Base-by-base conservation (phyloP, 148 eudicot species). In the Heliamphora exappendiculata region DNA sequence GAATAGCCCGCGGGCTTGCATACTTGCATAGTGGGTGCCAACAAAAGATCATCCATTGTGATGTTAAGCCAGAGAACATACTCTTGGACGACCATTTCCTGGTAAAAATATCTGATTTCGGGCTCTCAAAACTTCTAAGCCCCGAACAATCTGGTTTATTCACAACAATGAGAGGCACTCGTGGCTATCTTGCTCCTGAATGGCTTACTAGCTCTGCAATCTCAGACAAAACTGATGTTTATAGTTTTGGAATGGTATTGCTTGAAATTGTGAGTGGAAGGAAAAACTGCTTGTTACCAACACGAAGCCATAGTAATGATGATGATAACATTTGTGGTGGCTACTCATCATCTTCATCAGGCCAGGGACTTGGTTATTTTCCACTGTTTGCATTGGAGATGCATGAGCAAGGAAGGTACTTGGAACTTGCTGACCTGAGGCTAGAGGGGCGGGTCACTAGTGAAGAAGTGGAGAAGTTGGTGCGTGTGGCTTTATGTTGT, bases 101-200 rank as follows among this genome's bases (percentile, higher is more conserved):
- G 29, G 85, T 91, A 33, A 91, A 91, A 54, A 76, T 93, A 12
- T 91, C 98, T 0, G 96, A 93, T 83, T 93, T 93, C 44, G 98
- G 98, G 72, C 90, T 93, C 44, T 89, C 96, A 4, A 93, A 89
- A 82, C 88, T 93, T 7, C 80, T 93, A 44, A 86, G 78, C 80
- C 90, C 88, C 1, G 93, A 91, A 67, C 91, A 93, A 55, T 93
- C 98, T 0, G 75, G 89, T 54, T 86, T 78, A 63, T 84, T 89
- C 78, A 89, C 98, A n/a, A 93, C 96, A 20, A 91, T 93, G 94
- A 86, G 98, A 78, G 98, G 98, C 37, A 93, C 98, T 2, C 93
- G 98, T 1, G 98, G 98, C 19, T 93, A 93, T 75, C 89, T 93
- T 51, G 98, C 98, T 19, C 98, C 98, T 5, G 98, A 93, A 75